phyloP scores from a whole-genome alignment of 495 filamentous ascomycete genomes.

The Talaromyces ruber region DNA sequence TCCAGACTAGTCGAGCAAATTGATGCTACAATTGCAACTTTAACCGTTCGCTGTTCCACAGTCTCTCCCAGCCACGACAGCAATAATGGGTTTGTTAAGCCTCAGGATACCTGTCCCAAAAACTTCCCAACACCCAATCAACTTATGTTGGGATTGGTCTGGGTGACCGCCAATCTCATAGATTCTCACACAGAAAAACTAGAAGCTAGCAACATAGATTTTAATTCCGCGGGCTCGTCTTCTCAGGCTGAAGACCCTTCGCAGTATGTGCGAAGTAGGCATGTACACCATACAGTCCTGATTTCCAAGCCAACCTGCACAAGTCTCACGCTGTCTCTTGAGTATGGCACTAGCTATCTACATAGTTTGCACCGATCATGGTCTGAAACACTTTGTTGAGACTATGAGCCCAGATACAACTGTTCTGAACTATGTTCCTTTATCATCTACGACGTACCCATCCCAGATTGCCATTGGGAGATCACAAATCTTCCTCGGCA shows the following conservation, averaged over 20 bases:
- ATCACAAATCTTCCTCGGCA: not conserved
- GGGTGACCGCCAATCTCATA: not conserved
- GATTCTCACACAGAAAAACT: not conserved
- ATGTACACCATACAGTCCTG: not conserved
- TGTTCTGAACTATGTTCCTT: not conserved
- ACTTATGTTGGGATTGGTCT: not conserved
- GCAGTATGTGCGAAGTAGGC: not conserved
- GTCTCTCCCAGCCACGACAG: not conserved
- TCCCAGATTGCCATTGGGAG: not conserved
- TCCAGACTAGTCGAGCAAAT: not conserved
- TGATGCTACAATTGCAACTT: not conserved
- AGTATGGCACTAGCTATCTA: not conserved
- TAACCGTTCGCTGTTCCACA: not conserved
- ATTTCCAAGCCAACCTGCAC: not conserved
- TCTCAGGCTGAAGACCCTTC: not conserved
- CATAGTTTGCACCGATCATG: not conserved
- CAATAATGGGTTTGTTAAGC: not conserved
- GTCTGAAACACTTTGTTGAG: not conserved
- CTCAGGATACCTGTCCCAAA: not conserved
- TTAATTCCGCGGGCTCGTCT: not conserved
- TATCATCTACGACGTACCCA: not conserved
- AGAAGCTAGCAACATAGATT: not conserved
- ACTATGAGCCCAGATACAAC: not conserved
- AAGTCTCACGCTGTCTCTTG: not conserved
- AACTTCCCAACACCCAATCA: not conserved